Evolutionary conservation across 2,329 filamentous ascomycete species (phyloP).

Genomic region (Calonectria hawksworthii): DNA sequence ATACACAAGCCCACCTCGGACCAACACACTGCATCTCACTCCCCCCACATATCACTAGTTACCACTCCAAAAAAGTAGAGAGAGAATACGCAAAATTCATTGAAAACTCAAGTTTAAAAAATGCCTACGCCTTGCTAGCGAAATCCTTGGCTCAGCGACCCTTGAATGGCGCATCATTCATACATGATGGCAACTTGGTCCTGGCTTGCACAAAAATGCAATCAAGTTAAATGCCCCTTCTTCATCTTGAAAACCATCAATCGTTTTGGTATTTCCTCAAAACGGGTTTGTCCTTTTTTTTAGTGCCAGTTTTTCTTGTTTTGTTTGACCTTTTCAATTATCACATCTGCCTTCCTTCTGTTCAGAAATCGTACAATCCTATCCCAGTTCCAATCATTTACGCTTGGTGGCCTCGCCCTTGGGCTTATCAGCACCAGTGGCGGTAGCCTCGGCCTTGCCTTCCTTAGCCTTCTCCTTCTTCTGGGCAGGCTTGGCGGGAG

Average conservation of each 20-base stretch:
- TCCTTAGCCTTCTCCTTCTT: conserved; percentile 81
- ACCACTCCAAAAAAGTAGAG: neutral
- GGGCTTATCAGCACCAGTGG: conserved; percentile 77
- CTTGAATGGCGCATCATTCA: neutral
- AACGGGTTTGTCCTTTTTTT: conserved; percentile 29
- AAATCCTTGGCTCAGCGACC: conserved; percentile 22
- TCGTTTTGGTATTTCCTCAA: conserved; percentile 38
- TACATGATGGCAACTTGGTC: neutral
- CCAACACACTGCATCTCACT: neutral
- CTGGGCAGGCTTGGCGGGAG: conserved; percentile 79
- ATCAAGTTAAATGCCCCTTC: conserved; percentile 32
- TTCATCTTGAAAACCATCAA: conserved; percentile 36
- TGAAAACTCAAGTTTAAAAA: conserved; percentile 26
- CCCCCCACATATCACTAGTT: neutral
- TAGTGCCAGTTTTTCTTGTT: conserved; percentile 14
- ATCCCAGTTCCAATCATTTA: conserved; percentile 8
- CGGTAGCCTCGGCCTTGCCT: conserved; percentile 76
- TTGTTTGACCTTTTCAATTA: conserved; percentile 23
- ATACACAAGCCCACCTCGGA: neutral
- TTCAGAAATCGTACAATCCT: conserved; percentile 14
- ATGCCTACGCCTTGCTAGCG: conserved; percentile 35
- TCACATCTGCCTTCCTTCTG: conserved; percentile 6
- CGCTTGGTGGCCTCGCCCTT: conserved; percentile 81
- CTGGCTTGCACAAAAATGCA: conserved; percentile 28
- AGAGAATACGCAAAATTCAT: conserved; percentile 23